A percentile compares a stretch with the other conserved stretches of the same genome.
Evolutionary conservation across 2,329 filamentous ascomycete species (phyloP).

Genomic region (Amauroascus niger): DNA sequence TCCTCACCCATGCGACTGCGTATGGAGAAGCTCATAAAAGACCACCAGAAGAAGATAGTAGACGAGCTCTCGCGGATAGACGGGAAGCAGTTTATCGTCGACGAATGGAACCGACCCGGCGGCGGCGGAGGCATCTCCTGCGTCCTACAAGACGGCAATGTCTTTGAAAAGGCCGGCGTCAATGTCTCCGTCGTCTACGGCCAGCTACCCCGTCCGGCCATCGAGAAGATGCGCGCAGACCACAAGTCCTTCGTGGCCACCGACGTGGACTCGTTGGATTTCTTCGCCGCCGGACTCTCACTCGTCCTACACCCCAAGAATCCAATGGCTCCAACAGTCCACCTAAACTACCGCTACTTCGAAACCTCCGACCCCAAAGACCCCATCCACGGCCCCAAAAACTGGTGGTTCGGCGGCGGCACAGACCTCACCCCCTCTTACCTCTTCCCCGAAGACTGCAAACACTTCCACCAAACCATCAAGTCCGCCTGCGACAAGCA

Average conservation of each 20-base stretch:
- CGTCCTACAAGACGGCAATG: slow-evolving; percentile 88
- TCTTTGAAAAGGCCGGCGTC: slow-evolving; percentile 95
- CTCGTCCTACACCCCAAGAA: slow-evolving; percentile 89
- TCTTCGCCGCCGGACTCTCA: slow-evolving; percentile 90
- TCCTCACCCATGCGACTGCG: slow-evolving; percentile 90
- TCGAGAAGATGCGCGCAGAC: slow-evolving; percentile 86
- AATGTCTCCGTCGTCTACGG: slow-evolving; percentile 95
- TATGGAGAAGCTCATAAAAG: slow-evolving; percentile 94
- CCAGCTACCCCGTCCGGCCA: slow-evolving; percentile 72
- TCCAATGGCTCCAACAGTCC: slow-evolving; percentile 93
- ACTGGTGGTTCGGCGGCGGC: slow-evolving; percentile 96
- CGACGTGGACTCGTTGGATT: slow-evolving; percentile 72
- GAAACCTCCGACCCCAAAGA: slow-evolving; percentile 83
- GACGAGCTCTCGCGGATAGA: slow-evolving; percentile 73
- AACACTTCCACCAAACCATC: slow-evolving; percentile 90
- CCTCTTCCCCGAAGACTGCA: slow-evolving; percentile 91
- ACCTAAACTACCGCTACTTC: slow-evolving; percentile 98
- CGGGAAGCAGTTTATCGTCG: slow-evolving; percentile 67
- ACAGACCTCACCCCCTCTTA: slow-evolving; percentile 89
- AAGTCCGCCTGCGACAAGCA: slow-evolving; percentile 91
- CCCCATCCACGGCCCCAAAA: slow-evolving; percentile 54
- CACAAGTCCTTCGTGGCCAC: slow-evolving; percentile 78
- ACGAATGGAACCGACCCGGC: slow-evolving; percentile 78
- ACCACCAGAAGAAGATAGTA: slow-evolving; percentile 83
- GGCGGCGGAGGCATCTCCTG: slow-evolving; percentile 91